These are phyloP conservation scores for Terana coerulea DNA, from an alignment of 768 basidiomycete genomes.

Conservation along the genomic window DNA sequence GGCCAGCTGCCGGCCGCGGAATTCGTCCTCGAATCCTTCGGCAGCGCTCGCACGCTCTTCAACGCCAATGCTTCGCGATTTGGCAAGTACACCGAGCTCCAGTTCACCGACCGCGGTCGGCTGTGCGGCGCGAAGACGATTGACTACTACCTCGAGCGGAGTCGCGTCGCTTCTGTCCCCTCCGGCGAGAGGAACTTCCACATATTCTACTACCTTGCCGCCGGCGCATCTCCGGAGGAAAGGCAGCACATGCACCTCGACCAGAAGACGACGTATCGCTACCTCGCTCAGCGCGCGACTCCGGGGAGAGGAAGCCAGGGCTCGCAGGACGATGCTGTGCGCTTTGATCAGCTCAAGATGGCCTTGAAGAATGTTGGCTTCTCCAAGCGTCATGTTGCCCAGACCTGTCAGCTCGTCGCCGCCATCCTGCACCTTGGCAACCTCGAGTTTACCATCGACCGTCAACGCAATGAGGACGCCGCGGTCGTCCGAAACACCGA, in stretches of 20 bases:
- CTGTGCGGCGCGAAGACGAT: constrained; percentile 90
- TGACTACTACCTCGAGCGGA: constrained; percentile 93
- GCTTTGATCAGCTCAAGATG: constrained; percentile 92
- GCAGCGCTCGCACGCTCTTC: constrained; percentile 86
- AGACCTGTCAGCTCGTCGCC: constrained; percentile 91
- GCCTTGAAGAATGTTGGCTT: constrained; percentile 92
- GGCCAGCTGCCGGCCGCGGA: constrained; percentile 87
- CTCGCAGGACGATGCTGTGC: constrained; percentile 76
- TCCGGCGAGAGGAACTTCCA: constrained; percentile 97
- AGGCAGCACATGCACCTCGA: constrained; percentile 80
- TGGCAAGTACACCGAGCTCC: constrained; percentile 97
- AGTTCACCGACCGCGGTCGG: constrained; percentile 90
- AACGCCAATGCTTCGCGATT: constrained; percentile 96
- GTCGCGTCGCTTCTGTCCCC: constrained; percentile 81
- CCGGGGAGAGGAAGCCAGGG: constrained; percentile 39
- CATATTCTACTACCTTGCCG: constrained; percentile 95
- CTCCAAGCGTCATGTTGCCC: constrained; percentile 92
- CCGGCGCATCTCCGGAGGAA: constrained; percentile 87
- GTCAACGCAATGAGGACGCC: constrained; percentile 82
- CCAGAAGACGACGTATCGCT: constrained; percentile 81
- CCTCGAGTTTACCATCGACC: constrained; percentile 86
- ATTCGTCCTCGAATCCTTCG: constrained; percentile 94
- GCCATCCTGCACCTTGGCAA: constrained; percentile 97
- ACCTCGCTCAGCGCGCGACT: constrained; percentile 67
- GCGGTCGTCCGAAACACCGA: constrained; percentile 89